Evolutionary conservation across 2,329 filamentous ascomycete genomes (phyloP).

Genomic region (Colletotrichum eleusines): DNA sequence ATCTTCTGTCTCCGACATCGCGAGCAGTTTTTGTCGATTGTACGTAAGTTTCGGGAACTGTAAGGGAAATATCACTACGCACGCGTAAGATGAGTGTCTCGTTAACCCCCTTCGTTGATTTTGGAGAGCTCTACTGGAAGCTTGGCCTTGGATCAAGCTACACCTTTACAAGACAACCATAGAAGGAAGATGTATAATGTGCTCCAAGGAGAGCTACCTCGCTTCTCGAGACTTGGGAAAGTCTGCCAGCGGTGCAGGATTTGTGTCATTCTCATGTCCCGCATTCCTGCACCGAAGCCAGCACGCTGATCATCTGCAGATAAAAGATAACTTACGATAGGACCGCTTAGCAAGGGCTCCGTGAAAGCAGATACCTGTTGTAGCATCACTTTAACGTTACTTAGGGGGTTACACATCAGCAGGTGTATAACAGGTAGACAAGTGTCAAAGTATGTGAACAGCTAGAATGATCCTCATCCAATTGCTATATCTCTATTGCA

Average conservation of each 20-base stretch:
- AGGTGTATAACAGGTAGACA: background rate
- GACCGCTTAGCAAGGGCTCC: constrained; percentile 35
- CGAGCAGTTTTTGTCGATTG: constrained; percentile 10
- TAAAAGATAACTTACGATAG: constrained; percentile 29
- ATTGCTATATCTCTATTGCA: too few relatives aligned
- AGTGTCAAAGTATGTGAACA: background rate
- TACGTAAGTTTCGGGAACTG: background rate
- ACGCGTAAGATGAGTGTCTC: constrained; percentile 32
- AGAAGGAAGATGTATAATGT: background rate
- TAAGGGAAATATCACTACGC: background rate
- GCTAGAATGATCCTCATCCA: too few relatives aligned
- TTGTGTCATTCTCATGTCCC: background rate
- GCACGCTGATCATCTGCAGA: constrained; percentile 13
- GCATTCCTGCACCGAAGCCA: constrained; percentile 2
- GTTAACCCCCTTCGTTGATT: constrained; percentile 33
- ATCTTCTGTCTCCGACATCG: constrained; percentile 39
- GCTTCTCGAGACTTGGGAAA: constrained; percentile 7
- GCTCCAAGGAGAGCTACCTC: background rate
- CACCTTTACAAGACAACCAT: background rate
- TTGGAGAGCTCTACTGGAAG: constrained; percentile 30
- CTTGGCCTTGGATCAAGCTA: constrained; percentile 2
- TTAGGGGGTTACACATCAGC: constrained; percentile 21
- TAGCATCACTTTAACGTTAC: constrained; percentile 6
- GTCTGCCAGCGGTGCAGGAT: constrained; percentile 26
- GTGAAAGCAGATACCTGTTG: constrained; percentile 15